Conservation (phyloP, 108 stramenopile species). For the Parmales sp. region DNA sequence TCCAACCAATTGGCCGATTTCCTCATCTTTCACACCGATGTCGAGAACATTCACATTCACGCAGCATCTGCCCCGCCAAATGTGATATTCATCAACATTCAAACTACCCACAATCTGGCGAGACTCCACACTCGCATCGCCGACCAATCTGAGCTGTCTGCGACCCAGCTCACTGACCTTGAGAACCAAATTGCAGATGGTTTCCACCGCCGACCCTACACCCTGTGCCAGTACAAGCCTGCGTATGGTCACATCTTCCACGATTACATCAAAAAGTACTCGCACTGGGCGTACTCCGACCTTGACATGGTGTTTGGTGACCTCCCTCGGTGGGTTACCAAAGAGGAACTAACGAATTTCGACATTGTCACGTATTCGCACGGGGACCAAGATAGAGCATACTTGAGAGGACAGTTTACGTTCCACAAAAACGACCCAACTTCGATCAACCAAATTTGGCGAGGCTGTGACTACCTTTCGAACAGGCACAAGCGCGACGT, state of each 20-base stretch:
- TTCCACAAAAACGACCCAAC: constrained; percentile 67
- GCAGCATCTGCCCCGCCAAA: constrained; percentile 31
- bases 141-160: constrained; percentile 19
- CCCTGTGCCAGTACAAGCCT: constrained; percentile 88
- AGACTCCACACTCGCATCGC: constrained; percentile 36
- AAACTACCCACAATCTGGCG: constrained; percentile 29
- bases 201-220: constrained; percentile 49
- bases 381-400: constrained; percentile 82
- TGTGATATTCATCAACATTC: constrained; percentile 58
- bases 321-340: constrained; percentile 62
- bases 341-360: constrained; percentile 62
- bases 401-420: constrained; percentile 84
- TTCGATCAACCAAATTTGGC: constrained; percentile 68
- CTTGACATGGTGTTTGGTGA: constrained; percentile 85
- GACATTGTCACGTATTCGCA: constrained; percentile 85
- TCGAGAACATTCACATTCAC: constrained; percentile 9
- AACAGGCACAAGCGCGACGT: constrained; percentile 46
- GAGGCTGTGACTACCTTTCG: constrained; percentile 63
- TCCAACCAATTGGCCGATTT: constrained; percentile 59
- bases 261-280: constrained; percentile 53
- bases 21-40: constrained; percentile 68
- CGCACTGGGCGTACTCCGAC: constrained; percentile 91
- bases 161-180: not conserved
- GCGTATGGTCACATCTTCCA: constrained; percentile 80
- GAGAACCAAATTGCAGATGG: constrained; percentile 7